These are phyloP conservation scores for Mycena latifolia DNA, from an alignment of 768 basidiomycete species.

Conservation along the genomic window DNA sequence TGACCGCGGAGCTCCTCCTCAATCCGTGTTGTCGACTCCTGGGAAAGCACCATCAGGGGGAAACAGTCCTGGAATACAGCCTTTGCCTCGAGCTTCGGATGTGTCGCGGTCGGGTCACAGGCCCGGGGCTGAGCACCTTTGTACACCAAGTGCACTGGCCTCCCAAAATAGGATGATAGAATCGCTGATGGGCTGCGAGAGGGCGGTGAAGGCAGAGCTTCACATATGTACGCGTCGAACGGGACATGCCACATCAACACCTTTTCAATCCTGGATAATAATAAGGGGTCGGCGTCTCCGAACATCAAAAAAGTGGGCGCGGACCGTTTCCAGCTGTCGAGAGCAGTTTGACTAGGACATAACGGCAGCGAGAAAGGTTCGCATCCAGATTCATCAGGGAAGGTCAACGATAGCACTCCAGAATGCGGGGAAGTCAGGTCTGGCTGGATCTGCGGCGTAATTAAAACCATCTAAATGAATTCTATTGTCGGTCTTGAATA, in stretches of 20 bases:
- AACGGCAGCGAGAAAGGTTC: constrained; percentile 72
- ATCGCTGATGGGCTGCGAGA: constrained; percentile 63
- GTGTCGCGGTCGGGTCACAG: constrained; percentile 63
- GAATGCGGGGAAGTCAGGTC: constrained; percentile 59
- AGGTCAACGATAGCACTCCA: constrained; percentile 65
- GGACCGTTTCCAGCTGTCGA: constrained; percentile 71
- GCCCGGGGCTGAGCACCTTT: constrained; percentile 72
- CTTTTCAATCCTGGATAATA: constrained; percentile 60
- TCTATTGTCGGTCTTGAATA: background rate
- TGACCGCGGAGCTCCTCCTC: constrained; percentile 60
- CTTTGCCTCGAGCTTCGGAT: constrained; percentile 69
- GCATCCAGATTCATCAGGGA: constrained; percentile 71
- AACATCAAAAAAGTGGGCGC: constrained; percentile 38
- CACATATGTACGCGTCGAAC: constrained; percentile 79
- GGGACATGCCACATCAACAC: constrained; percentile 62
- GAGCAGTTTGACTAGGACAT: constrained; percentile 59
- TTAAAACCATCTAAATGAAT: constrained; percentile 70
- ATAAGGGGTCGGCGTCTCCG: background rate
- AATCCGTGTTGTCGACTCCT: constrained; percentile 65
- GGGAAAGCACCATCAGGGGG: constrained; percentile 75
- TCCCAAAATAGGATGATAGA: constrained; percentile 72
- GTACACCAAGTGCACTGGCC: constrained; percentile 71
- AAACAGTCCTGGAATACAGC: constrained; percentile 79
- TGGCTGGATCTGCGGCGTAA: constrained; percentile 65
- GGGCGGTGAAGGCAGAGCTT: constrained; percentile 48